These are phyloP conservation scores for Chenopodium album DNA, from an alignment of 148 eudicot genomes.

Conservation along the genomic window DNA sequence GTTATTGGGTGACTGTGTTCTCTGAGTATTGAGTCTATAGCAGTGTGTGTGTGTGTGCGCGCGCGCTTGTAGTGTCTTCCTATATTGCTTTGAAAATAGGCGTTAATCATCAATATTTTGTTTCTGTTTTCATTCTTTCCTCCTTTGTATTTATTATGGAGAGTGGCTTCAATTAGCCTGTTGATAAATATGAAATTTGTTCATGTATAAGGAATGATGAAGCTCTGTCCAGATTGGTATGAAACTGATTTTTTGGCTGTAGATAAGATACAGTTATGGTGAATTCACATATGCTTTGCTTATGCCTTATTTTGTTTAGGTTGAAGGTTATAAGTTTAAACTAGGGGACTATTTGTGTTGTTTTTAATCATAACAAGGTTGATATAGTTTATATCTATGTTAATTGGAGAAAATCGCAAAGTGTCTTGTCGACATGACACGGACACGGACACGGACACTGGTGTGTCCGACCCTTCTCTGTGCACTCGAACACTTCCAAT, in stretches of 20 bases:
- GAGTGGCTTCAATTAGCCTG: neutral
- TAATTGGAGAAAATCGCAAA: too few species aligned
- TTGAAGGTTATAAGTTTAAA: neutral
- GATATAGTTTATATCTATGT: neutral
- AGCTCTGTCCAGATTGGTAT: neutral
- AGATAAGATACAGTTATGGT: neutral
- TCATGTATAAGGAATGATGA: neutral
- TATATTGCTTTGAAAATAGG: neutral
- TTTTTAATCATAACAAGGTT: constrained; percentile 11
- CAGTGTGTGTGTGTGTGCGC: too few species aligned
- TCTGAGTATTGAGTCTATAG: too few species aligned
- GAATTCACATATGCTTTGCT: neutral
- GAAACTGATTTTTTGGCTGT: neutral
- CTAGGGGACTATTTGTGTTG: neutral
- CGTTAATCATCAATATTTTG: neutral
- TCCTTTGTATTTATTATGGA: neutral
- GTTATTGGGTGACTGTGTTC: too few species aligned
- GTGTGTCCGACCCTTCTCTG: too few species aligned
- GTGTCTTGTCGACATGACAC: too few species aligned
- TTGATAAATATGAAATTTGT: neutral
- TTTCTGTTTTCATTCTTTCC: neutral
- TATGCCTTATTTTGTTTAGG: neutral
- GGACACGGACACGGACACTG: too few species aligned
- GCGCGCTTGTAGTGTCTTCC: too few species aligned
- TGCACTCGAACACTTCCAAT: too few species aligned